Evolutionary conservation across 2,329 filamentous ascomycete genomes (phyloP).

Genomic region (Didymella sp.): DNA sequence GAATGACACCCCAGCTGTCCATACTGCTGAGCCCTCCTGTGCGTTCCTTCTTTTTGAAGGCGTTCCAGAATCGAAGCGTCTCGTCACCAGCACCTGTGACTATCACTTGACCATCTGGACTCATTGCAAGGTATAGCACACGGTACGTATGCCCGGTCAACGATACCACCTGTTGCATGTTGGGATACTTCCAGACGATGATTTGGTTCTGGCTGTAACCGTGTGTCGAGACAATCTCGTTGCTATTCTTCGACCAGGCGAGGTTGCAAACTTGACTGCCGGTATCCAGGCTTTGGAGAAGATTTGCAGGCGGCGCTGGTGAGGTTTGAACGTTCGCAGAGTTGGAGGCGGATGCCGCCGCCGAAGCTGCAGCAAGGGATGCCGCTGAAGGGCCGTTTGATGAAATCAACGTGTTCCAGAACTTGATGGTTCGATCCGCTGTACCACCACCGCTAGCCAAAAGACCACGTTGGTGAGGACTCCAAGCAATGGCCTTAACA

Average conservation of each 20-base stretch:
- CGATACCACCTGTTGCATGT: slow-evolving; percentile 95
- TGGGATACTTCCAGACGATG: slow-evolving; percentile 98
- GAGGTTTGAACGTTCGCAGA: slow-evolving; percentile 41
- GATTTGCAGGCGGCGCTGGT: slow-evolving; percentile 51
- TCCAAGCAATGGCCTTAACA: slow-evolving; percentile 98
- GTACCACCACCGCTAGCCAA: slow-evolving; percentile 96
- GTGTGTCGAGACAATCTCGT: slow-evolving; percentile 96
- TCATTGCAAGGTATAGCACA: slow-evolving; percentile 96
- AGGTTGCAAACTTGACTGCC: slow-evolving; percentile 99
- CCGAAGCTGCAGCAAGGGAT: slow-evolving; percentile 50
- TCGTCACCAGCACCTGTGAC: slow-evolving; percentile 97
- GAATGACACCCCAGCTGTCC: slow-evolving; percentile 83
- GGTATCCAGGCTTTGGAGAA: slow-evolving; percentile 85
- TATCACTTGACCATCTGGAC: slow-evolving; percentile 89
- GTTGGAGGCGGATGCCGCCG: slow-evolving; percentile 43
- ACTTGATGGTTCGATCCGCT: slow-evolving; percentile 94
- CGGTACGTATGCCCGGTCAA: slow-evolving; percentile 96
- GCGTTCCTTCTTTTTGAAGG: slow-evolving; percentile 84
- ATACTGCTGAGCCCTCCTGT: slow-evolving; percentile 64
- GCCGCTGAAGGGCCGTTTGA: slow-evolving; percentile 54
- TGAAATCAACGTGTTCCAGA: slow-evolving; percentile 93
- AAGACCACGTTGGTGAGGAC: slow-evolving; percentile 90
- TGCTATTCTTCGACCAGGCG: slow-evolving; percentile 96
- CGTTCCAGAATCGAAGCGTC: slow-evolving; percentile 95
- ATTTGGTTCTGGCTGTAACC: slow-evolving; percentile 99